phyloP scores from a whole-genome alignment of 139 green algal genomes.

The Coelastrella sp. region DNA sequence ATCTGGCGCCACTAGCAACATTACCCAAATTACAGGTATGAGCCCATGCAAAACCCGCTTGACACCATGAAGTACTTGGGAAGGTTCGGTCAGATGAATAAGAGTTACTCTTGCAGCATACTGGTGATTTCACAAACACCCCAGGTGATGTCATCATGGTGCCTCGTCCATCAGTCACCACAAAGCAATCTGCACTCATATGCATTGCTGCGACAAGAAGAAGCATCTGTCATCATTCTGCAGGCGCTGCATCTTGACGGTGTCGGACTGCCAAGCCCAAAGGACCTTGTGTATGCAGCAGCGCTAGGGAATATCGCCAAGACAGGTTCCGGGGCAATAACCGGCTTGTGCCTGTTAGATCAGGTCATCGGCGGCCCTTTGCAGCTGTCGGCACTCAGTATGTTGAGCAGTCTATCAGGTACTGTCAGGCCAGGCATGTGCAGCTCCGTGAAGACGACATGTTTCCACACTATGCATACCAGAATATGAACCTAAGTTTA shows the following conservation, averaged over 20 bases:
- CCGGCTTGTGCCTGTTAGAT: constrained; percentile 43
- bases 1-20: neutral
- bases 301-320: neutral
- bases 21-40: constrained; percentile 31
- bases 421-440: neutral
- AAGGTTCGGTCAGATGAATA: too few species aligned
- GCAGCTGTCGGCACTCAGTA: constrained; percentile 12
- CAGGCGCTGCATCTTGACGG: constrained; percentile 10
- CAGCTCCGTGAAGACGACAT: too few species aligned
- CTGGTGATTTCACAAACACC: too few species aligned
- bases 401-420: constrained; percentile 24
- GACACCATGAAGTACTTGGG: neutral
- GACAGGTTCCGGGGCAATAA: neutral
- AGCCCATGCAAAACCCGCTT: neutral
- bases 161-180: too few species aligned
- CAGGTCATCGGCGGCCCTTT: neutral
- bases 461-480: too few species aligned
- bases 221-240: neutral
- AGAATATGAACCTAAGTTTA: too few species aligned
- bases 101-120: neutral
- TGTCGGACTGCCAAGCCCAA: neutral
- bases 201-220: neutral
- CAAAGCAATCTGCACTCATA: neutral
- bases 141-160: too few species aligned
- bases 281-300: constrained; percentile 10